Evolutionary conservation across 1,139 yeast genomes (phyloP).

Genomic region (Candida gigantensis): DNA sequence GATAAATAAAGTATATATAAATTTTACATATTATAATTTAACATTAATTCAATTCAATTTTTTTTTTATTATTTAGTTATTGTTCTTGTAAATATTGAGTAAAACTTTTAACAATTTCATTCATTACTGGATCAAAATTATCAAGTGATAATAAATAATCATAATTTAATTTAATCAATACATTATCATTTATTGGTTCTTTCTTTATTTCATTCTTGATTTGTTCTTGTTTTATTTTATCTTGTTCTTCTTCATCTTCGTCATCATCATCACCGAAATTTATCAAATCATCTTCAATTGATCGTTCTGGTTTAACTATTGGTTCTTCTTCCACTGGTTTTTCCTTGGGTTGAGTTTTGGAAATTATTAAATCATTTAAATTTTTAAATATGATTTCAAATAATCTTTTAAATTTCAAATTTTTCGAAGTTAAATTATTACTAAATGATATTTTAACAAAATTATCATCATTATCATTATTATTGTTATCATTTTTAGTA

Average conservation of each 20-base stretch:
- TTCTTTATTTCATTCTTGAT: background rate
- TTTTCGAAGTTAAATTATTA: conserved; percentile 40
- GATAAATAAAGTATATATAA: too few species aligned
- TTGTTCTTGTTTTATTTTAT: background rate
- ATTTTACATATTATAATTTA: too few species aligned
- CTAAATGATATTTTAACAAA: conserved; percentile 34
- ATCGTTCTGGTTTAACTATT: background rate
- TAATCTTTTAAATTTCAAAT: conserved; percentile 39
- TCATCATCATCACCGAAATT: conserved; percentile 5
- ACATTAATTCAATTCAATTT: background rate
- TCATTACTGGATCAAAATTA: conserved; percentile 22
- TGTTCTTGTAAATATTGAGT: conserved; percentile 14
- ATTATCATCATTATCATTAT: conserved; percentile 20
- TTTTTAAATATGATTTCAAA: conserved; percentile 43
- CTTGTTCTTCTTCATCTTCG: background rate
- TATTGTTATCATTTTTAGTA: conserved; percentile 24
- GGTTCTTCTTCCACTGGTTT: conserved; percentile 14
- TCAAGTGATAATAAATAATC: conserved; percentile 37
- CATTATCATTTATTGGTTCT: background rate
- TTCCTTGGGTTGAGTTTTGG: conserved; percentile 15
- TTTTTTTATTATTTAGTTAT: conserved; percentile 1
- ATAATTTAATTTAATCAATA: conserved; percentile 39
- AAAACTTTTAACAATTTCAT: conserved; percentile 28
- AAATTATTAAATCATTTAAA: conserved; percentile 25
- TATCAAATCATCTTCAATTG: conserved; percentile 11